Evolutionary conservation across 2,329 filamentous ascomycete species (phyloP), one percentile per base, ranked within the genome.

Genomic region (Penicillium olsonii): DNA sequence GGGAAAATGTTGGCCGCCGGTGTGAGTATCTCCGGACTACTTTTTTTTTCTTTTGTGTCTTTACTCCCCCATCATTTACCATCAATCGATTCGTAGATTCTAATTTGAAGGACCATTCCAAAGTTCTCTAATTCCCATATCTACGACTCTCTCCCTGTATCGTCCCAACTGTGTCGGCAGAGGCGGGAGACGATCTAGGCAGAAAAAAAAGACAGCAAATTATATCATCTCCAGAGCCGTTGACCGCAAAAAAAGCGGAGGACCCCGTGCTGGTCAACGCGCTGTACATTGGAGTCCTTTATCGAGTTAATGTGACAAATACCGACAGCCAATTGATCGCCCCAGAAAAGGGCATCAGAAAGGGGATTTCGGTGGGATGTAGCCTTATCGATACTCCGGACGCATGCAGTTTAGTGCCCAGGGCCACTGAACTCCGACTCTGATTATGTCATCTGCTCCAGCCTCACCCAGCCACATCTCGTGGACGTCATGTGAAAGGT

Each of bases 1-100:
- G 55, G 62, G 62, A 69, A 69, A 69, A 69, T 69, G 63, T 65
- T 66, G 67, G 62, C 60, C 60, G 64, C 64, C 65, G 60, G 56
- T 54, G 49, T 45, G 52, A 44, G 40, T 56, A 56, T 64, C 62
- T 61, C 65, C 62, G 57, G 59, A 48, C 47, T 56, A 52, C 55
- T 50, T 55, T 53, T 45, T 38, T 48, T 48, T 37, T 33, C 20
- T 35, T 41, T 45, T 34, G 18, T 27, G 38, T 49, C 26, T 37
- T 31, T 34, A 27, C 4, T 20, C 12, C 18, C 19, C 47, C n/a
- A 35, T 24, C 27, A 29, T 48, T 37, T 51, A 42, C 41, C 33
- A n/a, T 26, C 45, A 48, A 48, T 43, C 12, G 34, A 49, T 14
- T 22, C 10, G 5, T 22, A 15, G 15, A 12, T 29, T 27, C 10